Conservation (phyloP, 139 green algal species). For the Gonium pectorale region DNA sequence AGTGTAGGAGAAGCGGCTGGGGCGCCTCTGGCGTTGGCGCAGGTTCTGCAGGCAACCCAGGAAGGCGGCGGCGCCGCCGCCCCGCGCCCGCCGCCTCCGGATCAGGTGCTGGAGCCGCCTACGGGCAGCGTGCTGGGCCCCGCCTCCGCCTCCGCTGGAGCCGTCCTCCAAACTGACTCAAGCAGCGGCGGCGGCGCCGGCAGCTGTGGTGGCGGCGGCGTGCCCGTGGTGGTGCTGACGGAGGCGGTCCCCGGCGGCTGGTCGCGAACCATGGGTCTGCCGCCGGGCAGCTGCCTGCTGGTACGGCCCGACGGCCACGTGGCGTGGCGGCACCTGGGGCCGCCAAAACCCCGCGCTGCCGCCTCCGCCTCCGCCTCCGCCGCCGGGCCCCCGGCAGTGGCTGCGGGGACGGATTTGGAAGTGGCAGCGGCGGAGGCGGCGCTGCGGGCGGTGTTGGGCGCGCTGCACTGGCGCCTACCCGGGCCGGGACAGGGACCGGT, state of each 20-base stretch:
- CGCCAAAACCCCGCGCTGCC: not conserved
- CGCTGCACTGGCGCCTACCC: conserved; percentile 19
- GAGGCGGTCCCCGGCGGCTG: conserved; percentile 18
- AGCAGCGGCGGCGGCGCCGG: not conserved
- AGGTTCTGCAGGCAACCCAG: no score
- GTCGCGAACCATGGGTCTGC: conserved; percentile 43
- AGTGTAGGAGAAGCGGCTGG: no score
- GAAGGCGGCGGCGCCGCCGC: not conserved
- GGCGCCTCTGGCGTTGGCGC: no score
- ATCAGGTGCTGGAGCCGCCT: not conserved
- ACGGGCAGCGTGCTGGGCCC: not conserved
- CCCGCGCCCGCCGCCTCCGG: conserved; percentile 26
- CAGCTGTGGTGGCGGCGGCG: not conserved
- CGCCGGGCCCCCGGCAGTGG: not conserved
- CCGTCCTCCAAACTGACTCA: not conserved
- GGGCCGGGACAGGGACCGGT: no score
- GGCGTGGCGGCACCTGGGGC: conserved; percentile 63
- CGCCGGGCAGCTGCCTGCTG: conserved; percentile 63
- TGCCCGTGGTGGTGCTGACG: conserved; percentile 27
- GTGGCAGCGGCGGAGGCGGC: not conserved
- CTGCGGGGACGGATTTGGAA: not conserved
- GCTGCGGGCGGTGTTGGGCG: not conserved
- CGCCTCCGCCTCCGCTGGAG: not conserved
- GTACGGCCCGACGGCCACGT: conserved; percentile 89
- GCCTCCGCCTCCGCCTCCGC: not conserved